These are phyloP conservation scores for Penicillium coffeae DNA, from an alignment of 495 filamentous ascomycete species.

Conservation along the genomic window DNA sequence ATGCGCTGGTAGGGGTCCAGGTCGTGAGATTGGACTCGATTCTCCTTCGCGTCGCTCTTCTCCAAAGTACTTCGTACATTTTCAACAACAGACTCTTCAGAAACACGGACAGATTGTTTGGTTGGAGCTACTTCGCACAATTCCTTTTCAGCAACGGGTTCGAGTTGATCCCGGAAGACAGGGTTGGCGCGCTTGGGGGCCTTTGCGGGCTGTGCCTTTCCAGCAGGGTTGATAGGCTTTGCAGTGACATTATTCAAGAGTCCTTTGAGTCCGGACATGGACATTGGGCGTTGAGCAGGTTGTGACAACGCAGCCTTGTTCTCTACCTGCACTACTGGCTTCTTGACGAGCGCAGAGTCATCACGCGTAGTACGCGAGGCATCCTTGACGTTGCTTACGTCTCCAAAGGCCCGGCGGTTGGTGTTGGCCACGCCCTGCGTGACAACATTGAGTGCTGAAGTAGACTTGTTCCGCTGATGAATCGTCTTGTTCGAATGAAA, in stretches of 20 bases:
- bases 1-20: neutral
- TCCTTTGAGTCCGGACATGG: constrained; percentile 43
- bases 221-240: constrained; percentile 31
- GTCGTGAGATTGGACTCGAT: neutral
- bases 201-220: constrained; percentile 38
- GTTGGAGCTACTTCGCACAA: constrained; percentile 37
- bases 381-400: constrained; percentile 71
- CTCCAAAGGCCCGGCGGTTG: constrained; percentile 72
- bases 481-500: constrained; percentile 53
- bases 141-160: constrained; percentile 31
- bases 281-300: constrained; percentile 63
- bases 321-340: constrained; percentile 29
- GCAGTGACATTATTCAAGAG: constrained; percentile 40
- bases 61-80: too few species aligned
- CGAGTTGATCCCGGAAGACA: constrained; percentile 60
- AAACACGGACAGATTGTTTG: constrained; percentile 15
- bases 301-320: constrained; percentile 54
- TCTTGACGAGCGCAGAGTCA: constrained; percentile 48
- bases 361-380: constrained; percentile 46
- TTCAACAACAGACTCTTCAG: constrained; percentile 8
- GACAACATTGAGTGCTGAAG: constrained; percentile 56
- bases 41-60: too few species aligned
- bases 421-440: constrained; percentile 59
- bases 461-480: constrained; percentile 81
- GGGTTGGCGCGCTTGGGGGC: constrained; percentile 55